A percentile compares a stretch with the other conserved stretches of the same genome.
phyloP scores from a whole-genome alignment of 768 basidiomycete genomes.

The Pisolithus microcarpus region DNA sequence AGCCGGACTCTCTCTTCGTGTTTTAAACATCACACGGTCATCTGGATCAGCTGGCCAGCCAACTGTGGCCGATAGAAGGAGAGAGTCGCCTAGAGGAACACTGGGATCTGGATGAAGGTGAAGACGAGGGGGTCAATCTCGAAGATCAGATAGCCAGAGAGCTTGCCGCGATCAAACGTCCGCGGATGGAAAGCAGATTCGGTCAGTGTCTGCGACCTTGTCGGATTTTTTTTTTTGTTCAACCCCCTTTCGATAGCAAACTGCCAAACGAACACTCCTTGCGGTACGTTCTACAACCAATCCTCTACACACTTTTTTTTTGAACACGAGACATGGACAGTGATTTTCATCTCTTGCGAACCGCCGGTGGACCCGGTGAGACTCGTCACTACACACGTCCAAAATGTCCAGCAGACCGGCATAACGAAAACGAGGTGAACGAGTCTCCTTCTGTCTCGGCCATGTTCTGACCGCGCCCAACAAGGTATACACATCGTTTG shows the following conservation, averaged over 20 bases:
- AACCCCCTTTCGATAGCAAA: conserved; percentile 41
- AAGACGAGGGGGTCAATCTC: conserved; percentile 41
- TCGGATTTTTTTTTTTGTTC: conserved; percentile 1
- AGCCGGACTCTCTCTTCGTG: background rate
- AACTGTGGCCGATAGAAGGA: conserved; percentile 56
- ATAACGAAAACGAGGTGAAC: conserved; percentile 57
- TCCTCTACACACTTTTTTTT: background rate
- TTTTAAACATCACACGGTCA: conserved; percentile 6
- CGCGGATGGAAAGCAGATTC: conserved; percentile 56
- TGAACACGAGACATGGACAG: conserved; percentile 28
- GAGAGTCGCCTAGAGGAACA: conserved; percentile 18
- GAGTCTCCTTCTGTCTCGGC: too few species aligned
- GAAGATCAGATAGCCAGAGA: conserved; percentile 71
- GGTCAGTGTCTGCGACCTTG: conserved; percentile 33
- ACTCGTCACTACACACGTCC: conserved; percentile 56
- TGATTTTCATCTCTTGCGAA: conserved; percentile 75
- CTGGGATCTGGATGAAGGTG: conserved; percentile 27
- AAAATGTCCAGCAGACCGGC: conserved; percentile 56
- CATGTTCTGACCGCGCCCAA: background rate
- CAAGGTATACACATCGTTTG: conserved; percentile 63
- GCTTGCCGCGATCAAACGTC: conserved; percentile 61
- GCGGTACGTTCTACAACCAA: conserved; percentile 38
- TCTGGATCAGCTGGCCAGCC: conserved; percentile 51
- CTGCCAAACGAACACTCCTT: conserved; percentile 73
- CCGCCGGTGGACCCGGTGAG: conserved; percentile 71